Evolutionary conservation across 164 flowering plant genomes (phyloP).

Genomic region (Magnolia sinica): DNA sequence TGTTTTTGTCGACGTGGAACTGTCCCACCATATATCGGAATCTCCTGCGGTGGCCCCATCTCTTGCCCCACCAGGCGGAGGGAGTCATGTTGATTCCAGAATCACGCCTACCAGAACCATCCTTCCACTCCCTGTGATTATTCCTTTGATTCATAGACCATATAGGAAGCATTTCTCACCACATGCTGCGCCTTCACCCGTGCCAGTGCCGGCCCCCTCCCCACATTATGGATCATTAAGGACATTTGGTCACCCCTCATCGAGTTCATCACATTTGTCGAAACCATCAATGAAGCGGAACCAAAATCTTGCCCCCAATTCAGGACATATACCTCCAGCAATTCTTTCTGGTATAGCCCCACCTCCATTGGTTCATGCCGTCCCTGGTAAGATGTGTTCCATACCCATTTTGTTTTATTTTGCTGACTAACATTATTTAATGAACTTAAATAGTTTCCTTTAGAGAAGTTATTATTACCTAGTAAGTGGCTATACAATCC

Average conservation of each 20-base stretch:
- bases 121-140: constrained; percentile 36
- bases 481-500: neutral
- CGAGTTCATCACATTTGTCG: constrained; percentile 40
- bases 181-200: constrained; percentile 19
- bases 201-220: constrained; percentile 34
- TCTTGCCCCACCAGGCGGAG: constrained; percentile 5
- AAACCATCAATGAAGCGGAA: constrained; percentile 43
- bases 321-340: constrained; percentile 26
- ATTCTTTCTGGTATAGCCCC: constrained; percentile 39
- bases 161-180: constrained; percentile 26
- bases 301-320: constrained; percentile 27
- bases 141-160: constrained; percentile 30
- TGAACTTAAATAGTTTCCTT: neutral
- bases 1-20: neutral
- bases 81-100: constrained; percentile 6
- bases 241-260: constrained; percentile 40
- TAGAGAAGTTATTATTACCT: neutral
- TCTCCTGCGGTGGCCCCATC: neutral
- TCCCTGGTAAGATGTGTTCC: constrained; percentile 43
- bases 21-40: constrained; percentile 5
- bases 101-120: constrained; percentile 24
- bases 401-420: neutral
- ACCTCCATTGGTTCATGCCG: constrained; percentile 66
- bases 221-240: constrained; percentile 45
- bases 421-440: neutral